Evolutionary conservation across 345 rosid species (phyloP).

Genomic region (Carallia brachiata): DNA sequence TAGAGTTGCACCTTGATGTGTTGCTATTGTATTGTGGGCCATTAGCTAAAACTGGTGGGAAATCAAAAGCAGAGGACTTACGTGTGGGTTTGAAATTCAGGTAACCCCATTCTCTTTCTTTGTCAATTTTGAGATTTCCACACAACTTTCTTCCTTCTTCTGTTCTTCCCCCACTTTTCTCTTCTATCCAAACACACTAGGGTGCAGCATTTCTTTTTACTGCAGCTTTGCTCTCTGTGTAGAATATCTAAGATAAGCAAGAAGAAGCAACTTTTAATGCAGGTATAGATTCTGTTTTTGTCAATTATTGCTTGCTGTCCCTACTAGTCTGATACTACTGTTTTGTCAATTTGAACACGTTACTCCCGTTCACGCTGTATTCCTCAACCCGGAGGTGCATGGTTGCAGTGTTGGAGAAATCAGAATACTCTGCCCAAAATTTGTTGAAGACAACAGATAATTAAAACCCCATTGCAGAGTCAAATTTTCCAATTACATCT

Average conservation of each 20-base stretch:
- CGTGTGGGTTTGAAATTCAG: too few relatives aligned
- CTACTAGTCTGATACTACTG: background rate
- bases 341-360: background rate
- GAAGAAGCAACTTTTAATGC: conserved; percentile 81
- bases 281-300: conserved; percentile 60
- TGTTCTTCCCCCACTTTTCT: too few relatives aligned
- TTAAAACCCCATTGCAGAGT: background rate
- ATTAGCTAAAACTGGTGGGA: conserved; percentile 54
- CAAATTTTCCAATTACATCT: too few relatives aligned
- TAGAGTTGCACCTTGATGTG: conserved; percentile 82
- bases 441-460: background rate
- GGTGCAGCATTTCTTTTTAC: conserved; percentile 5
- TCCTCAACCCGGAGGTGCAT: background rate
- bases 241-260: conserved; percentile 57
- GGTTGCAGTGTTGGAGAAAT: too few relatives aligned
- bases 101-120: conserved; percentile 34
- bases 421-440: too few relatives aligned
- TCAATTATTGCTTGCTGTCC: conserved; percentile 8
- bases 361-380: background rate
- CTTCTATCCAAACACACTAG: too few relatives aligned
- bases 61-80: conserved; percentile 70
- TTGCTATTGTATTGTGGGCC: conserved; percentile 81
- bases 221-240: conserved; percentile 22
- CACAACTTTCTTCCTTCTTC: too few relatives aligned
- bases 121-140: conserved; percentile 2